Conservation (phyloP, 179 eudicot genomes). For the Beta macrorhiza region DNA sequence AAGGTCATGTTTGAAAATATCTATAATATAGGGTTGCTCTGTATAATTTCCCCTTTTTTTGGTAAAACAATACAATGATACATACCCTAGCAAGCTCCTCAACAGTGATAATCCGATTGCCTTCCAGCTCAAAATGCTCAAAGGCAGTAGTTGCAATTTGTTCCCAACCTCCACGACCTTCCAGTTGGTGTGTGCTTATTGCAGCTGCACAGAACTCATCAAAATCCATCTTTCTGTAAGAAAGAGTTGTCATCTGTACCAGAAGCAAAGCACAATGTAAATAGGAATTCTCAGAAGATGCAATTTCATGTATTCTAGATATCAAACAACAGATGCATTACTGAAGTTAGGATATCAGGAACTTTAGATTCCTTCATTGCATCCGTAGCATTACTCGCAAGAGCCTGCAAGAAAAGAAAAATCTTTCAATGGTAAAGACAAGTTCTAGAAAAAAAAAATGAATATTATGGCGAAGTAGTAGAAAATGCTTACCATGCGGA, state of each 20-base stretch:
- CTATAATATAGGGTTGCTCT: too few species aligned
- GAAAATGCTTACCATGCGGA: slow-evolving; percentile 50
- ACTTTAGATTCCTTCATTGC: slow-evolving; percentile 92
- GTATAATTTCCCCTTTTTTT: not conserved
- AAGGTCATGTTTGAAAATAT: too few species aligned
- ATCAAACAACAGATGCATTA: slow-evolving; percentile 26
- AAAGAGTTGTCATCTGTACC: slow-evolving; percentile 72
- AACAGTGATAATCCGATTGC: slow-evolving; percentile 62
- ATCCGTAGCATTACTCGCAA: slow-evolving; percentile 60
- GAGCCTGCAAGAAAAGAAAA: slow-evolving; percentile 56
- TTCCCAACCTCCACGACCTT: slow-evolving; percentile 86
- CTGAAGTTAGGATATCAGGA: slow-evolving; percentile 67
- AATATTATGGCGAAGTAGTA: not conserved
- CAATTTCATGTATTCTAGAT: not conserved
- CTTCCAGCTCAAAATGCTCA: slow-evolving; percentile 69
- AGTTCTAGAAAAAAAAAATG: not conserved
- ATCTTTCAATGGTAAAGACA: not conserved
- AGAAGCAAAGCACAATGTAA: not conserved
- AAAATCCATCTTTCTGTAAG: slow-evolving; percentile 68
- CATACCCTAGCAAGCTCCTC: slow-evolving; percentile 82
- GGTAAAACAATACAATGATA: not conserved
- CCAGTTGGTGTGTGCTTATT: slow-evolving; percentile 74
- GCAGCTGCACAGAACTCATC: slow-evolving; percentile 95
- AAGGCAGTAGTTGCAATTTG: slow-evolving; percentile 72
- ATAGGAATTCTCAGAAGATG: not conserved